Conservation (phyloP, 805 yeast genomes). For the Metschnikowia chrysomelidarum region DNA sequence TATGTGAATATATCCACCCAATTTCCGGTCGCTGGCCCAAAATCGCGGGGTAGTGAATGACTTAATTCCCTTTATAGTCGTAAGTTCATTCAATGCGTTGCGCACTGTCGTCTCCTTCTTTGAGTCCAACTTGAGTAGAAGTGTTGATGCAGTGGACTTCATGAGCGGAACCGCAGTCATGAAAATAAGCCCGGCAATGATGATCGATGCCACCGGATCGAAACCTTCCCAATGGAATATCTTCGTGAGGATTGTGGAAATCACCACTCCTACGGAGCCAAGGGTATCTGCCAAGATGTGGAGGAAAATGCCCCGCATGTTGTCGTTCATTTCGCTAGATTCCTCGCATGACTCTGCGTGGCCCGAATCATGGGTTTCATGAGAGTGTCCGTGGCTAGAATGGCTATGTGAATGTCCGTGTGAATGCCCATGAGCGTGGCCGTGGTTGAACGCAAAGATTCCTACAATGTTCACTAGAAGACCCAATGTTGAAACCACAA, state of each 20-base stretch:
- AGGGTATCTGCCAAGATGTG: conserved; percentile 94
- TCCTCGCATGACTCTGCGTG: conserved; percentile 6
- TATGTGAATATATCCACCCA: conserved; percentile 74
- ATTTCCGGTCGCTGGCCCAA: conserved; percentile 60
- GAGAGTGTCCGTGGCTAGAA: conserved; percentile 23
- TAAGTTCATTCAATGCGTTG: conserved; percentile 63
- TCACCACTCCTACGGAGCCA: conserved; percentile 96
- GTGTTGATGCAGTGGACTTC: conserved; percentile 71
- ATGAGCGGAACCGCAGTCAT: conserved; percentile 81
- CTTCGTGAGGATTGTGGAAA: conserved; percentile 78
- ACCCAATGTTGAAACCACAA: conserved; percentile 83
- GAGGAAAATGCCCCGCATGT: conserved; percentile 91
- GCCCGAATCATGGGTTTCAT: conserved; percentile 18
- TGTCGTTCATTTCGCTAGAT: conserved; percentile 43
- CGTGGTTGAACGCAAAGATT: conserved; percentile 90
- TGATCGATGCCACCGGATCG: conserved; percentile 89
- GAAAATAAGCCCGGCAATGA: conserved; percentile 80
- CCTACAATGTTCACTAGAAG: conserved; percentile 88
- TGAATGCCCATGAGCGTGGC: conserved; percentile 47
- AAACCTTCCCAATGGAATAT: conserved; percentile 68
- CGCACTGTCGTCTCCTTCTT: conserved; percentile 63
- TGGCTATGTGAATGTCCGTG: conserved; percentile 35
- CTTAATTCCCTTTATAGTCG: conserved; percentile 72
- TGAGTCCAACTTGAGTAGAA: conserved; percentile 60
- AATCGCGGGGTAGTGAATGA: conserved; percentile 88